Conservation (phyloP, 805 yeast genomes). For the Suhomyces sp. region DNA sequence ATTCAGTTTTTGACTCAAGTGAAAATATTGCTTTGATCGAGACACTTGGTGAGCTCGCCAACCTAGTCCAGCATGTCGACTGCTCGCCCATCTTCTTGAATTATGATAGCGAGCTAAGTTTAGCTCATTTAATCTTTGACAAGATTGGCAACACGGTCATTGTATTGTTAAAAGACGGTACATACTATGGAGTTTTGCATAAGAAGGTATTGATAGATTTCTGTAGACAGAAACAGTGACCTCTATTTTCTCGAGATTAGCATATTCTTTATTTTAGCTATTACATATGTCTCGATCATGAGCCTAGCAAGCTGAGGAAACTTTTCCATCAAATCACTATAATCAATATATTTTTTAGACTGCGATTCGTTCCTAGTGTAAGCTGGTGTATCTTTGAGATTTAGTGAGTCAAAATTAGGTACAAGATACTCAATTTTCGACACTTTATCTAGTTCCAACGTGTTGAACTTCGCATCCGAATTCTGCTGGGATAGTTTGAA, state of each 20-base stretch:
- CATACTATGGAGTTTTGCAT: constrained; percentile 50
- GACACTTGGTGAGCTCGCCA: constrained; percentile 27
- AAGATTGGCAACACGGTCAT: constrained; percentile 52
- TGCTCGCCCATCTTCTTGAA: constrained; percentile 47
- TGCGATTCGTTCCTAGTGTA: neutral
- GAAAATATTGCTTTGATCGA: constrained; percentile 10
- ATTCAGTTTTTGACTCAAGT: constrained; percentile 3
- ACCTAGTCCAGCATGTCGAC: constrained; percentile 44
- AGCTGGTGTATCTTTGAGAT: neutral
- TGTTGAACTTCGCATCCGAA: neutral
- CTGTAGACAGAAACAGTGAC: constrained; percentile 17
- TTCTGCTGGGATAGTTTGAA: neutral
- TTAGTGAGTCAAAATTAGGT: neutral
- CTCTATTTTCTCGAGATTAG: neutral
- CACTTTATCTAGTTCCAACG: neutral
- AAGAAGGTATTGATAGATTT: constrained; percentile 52
- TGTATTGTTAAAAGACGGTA: constrained; percentile 43
- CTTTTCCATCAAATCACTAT: neutral
- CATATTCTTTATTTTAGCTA: neutral
- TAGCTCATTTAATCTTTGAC: constrained; percentile 51
- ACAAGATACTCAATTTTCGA: neutral
- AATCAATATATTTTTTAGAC: neutral
- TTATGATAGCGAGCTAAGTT: constrained; percentile 45
- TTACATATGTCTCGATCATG: neutral
- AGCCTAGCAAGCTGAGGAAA: neutral